Base-by-base conservation (phyloP, 805 yeast species). In the Candida insectalens region DNA sequence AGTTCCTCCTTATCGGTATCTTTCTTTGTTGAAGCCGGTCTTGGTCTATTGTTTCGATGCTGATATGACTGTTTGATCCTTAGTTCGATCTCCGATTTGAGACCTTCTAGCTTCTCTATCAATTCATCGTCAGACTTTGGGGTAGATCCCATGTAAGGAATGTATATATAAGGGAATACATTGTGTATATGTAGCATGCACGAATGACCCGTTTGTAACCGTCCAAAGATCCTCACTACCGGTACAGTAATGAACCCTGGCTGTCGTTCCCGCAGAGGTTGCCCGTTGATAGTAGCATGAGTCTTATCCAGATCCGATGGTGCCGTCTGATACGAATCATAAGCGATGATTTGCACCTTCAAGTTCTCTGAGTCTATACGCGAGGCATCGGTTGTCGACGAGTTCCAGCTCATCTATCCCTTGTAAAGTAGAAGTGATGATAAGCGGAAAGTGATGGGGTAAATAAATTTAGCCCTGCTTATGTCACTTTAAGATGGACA, bases 151-250 rank as follows among this genome's bases (percentile, higher is more conserved):
- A 60, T 62, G 47, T 78, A 78, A 23, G 71, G 74, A 2, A 88
- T 62, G 49, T 69, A 87, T 2, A 89, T 43, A 49, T 89, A 92
- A 0, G 97, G 98, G 42, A 67, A 83, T 14, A 72, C 71, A 26
- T 89, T 88, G 58, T 88, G 97, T 7, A 92, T 60, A 52, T 92
- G 96, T 1, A 81, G 69, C 10, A 71, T 44, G 8, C 67, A 65
- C 19, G 72, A 70, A 43, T 72, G 74, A 0, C 85, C 83, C 0
- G 76, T 63, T 1, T 71, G 65, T 1, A 79, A 42, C 9, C 73
- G 65, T 0, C 96, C 97, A 57, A 74, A 92, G 0, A 92, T 56
- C 32, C 97, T 59, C 1, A 87, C 59, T 0, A 85, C 62, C 0
- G 97, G 97, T 0, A 82, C 88, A 29, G 69, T 70, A 3, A 53